Evolutionary conservation across 805 yeast genomes (phyloP), one percentile per base, ranked within the genome.

Genomic region (Candida lessepsii): DNA sequence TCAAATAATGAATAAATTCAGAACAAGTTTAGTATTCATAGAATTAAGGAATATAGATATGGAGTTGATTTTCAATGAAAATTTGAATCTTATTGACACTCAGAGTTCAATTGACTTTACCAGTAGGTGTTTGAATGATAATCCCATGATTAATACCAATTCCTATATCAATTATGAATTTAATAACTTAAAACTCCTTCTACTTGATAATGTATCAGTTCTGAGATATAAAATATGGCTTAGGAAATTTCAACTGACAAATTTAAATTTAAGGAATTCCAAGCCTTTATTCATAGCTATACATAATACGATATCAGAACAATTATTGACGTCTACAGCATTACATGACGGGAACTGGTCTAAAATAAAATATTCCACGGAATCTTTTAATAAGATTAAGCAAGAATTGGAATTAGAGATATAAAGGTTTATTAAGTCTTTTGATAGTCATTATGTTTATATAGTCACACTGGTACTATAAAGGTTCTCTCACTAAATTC

Each of bases 151-250:
- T n/a, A n/a, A n/a, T n/a, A n/a, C n/a, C n/a, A n/a, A n/a, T n/a
- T n/a, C n/a, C n/a, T n/a, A 18, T n/a, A 9, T 27, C 3, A 36
- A 29, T 18, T 18, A 29, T 29, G 13, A 35, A 0, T 52, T 58
- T 27, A 50, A 53, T 3, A 32, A 35, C 2, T 40, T 61, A 17
- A 50, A 53, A 21, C 17, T 57, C 16, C 37, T 60, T n/a, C 30
- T 51, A 9, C 40, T 61, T 16, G 62, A 61, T 38, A 57, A 52
- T 35, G 38, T 45, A 4, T 47, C 58, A 7, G 40, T 50, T 10
- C 14, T 44, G 1, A 46, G 43, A 21, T 34, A 51, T 38, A 9
- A 20, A 3, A 35, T 39, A 8, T 57, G 61, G 61, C 6, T 53
- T 4, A 27, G 11, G 3, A 27, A 36, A 1, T 52, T 58, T 20